Evolutionary conservation across 2,329 filamentous ascomycete genomes (phyloP), one percentile per base, ranked within the genome.

Genomic region (Aspergillus pseudoterreus): DNA sequence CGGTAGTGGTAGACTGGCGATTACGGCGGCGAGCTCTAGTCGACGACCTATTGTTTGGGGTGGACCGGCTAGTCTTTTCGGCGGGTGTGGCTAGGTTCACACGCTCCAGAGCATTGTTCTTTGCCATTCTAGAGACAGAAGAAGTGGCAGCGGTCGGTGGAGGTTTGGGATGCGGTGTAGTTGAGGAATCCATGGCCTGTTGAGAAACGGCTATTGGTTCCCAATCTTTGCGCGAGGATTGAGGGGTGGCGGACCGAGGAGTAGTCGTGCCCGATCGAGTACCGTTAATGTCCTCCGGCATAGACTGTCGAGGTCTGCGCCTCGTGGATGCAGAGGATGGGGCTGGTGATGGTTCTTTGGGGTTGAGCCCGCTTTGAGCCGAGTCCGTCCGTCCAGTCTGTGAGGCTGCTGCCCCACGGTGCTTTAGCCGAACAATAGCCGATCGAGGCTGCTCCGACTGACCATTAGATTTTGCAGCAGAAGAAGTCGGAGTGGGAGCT

Each of bases 281-380:
- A 19, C 45, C 49, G 36, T 59, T 55, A 22, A 52, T 33, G 9
- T 54, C 55, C 6, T 52, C 53, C 32, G 58, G 47, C 49, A 59
- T 52, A 9, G 60, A 61, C 49, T 55, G 56, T 47, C 58, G 50
- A 17, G 50, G 45, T 45, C 49, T 55, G 33, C 54, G 57, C 12
- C 12, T 43, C 8, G 47, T 50, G 14, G 55, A 51, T 4, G 35
- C 6, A 8, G 48, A 12, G 11, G 19, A 42, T 5, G 11, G 48
- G 4, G 49, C 33, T 14, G 15, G 27, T 9, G 27, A 33, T 4
- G 50, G 19, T 24, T 43, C 48, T n/a, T 51, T 52, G 21, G 43
- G 35, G 10, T 51, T 43, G 35, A 46, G 19, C 36, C 48, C 8
- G 39, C 39, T 42, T 17, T 42, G 15, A 42, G 15, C 17, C 4